A percentile compares a stretch with the other conserved stretches of the same genome.
Conservation (phyloP, 345 rosid genomes). For the Turritis glabra region DNA sequence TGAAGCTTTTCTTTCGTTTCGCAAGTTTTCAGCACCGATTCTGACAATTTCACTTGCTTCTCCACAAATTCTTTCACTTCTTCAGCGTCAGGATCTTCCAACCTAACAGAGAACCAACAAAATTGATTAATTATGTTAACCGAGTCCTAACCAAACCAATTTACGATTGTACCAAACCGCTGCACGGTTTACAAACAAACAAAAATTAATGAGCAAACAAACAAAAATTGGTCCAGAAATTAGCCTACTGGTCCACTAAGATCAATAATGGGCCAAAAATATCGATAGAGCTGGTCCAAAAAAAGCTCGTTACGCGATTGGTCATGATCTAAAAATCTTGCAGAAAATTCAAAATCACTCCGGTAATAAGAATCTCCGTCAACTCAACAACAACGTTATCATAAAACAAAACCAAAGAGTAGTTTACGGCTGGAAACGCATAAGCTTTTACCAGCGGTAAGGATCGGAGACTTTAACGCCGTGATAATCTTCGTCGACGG, state of each 20-base stretch:
- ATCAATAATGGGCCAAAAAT: constrained; percentile 21
- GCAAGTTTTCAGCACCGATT: constrained; percentile 61
- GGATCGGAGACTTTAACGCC: constrained; percentile 79
- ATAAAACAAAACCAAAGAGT: background rate
- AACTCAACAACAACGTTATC: constrained; percentile 5
- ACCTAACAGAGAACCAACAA: constrained; percentile 43
- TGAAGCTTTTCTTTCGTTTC: constrained; percentile 59
- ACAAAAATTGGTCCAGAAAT: constrained; percentile 25
- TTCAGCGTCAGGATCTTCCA: constrained; percentile 87
- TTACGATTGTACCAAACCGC: constrained; percentile 14
- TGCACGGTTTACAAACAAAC: background rate
- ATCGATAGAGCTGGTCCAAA: constrained; percentile 23
- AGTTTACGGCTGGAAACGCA: constrained; percentile 12
- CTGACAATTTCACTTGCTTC: constrained; percentile 66
- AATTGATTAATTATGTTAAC: background rate
- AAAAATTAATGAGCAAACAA: constrained; percentile 1
- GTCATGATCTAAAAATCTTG: constrained; percentile 1
- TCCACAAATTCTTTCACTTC: constrained; percentile 75
- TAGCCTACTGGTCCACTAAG: constrained; percentile 15
- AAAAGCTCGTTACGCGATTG: constrained; percentile 18
- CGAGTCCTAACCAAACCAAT: background rate
- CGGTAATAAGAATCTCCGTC: constrained; percentile 4
- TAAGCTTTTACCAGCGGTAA: constrained; percentile 72
- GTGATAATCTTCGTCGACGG: constrained; percentile 73
- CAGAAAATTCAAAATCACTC: background rate